Evolutionary conservation across 179 eudicot species (phyloP).

Genomic region (Silene vulgaris): DNA sequence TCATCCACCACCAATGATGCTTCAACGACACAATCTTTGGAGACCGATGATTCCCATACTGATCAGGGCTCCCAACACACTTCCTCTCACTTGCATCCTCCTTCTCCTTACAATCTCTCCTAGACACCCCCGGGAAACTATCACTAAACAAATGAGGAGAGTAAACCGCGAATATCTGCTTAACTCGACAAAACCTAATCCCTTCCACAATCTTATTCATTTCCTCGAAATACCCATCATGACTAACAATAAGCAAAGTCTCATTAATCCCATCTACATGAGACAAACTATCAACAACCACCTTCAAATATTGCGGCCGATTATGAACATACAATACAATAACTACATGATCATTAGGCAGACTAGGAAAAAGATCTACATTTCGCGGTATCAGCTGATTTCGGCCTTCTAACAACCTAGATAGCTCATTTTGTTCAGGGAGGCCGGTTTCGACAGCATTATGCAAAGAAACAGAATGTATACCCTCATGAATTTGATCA

Average conservation of each 20-base stretch:
- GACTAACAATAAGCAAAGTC: constrained; percentile 79
- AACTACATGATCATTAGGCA: constrained; percentile 56
- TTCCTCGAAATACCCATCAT: constrained; percentile 82
- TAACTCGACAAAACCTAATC: constrained; percentile 76
- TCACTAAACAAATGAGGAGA: constrained; percentile 69
- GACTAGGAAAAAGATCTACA: constrained; percentile 54
- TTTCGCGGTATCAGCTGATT: constrained; percentile 70
- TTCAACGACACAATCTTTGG: constrained; percentile 87
- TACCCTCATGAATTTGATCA: constrained; percentile 18
- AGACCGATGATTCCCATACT: constrained; percentile 80
- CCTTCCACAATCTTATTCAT: constrained; percentile 82
- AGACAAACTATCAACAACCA: constrained; percentile 79
- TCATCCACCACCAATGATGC: constrained; percentile 99
- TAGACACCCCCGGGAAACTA: constrained; percentile 77
- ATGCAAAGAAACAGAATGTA: constrained; percentile 6
- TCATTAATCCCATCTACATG: constrained; percentile 66
- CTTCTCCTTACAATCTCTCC: constrained; percentile 62
- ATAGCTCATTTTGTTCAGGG: constrained; percentile 56
- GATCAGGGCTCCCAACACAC: constrained; percentile 76
- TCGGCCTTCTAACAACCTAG: constrained; percentile 43
- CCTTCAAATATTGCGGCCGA: constrained; percentile 71
- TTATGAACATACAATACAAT: constrained; percentile 93
- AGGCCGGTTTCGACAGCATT: constrained; percentile 26
- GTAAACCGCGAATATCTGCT: constrained; percentile 83
- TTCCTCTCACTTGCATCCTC: constrained; percentile 45